phyloP scores from a whole-genome alignment of 176 grass and related monocot genomes.

The Pharus latifolius region DNA sequence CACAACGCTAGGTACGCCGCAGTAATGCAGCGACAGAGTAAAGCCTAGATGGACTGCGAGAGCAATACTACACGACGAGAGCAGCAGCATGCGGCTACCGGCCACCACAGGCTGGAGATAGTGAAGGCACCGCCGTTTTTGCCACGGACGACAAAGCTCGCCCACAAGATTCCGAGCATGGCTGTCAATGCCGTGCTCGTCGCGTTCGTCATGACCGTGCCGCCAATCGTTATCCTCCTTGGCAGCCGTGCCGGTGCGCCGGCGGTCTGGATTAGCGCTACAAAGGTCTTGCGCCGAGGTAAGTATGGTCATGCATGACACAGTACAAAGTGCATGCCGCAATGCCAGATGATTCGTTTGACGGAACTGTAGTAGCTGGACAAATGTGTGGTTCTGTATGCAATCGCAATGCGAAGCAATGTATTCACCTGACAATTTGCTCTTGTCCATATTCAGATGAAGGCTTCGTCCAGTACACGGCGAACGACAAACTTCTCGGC shows the following conservation, averaged over 20 bases:
- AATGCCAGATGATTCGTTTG: not conserved
- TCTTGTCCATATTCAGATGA: conserved; percentile 2
- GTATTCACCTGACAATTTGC: not conserved
- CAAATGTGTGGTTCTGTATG: not conserved
- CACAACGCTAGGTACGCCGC: not conserved
- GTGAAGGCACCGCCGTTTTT: not conserved
- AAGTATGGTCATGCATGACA: not conserved
- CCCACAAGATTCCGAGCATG: not conserved
- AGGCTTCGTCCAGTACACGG: not conserved
- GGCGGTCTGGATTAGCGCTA: conserved; percentile 7
- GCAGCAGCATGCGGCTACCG: not conserved
- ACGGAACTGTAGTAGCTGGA: not conserved
- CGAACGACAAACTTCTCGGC: conserved; percentile 32
- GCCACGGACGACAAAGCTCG: not conserved
- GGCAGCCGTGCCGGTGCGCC: not conserved
- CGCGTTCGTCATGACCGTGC: conserved; percentile 10
- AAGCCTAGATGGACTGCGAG: not conserved
- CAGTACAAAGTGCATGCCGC: not conserved
- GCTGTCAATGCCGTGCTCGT: not conserved
- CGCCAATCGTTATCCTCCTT: conserved; percentile 14
- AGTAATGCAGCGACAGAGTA: not conserved
- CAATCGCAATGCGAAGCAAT: not conserved
- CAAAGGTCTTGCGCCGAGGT: not conserved
- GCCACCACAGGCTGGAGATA: not conserved
- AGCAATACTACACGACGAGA: not conserved